Conservation (phyloP, 2,329 filamentous ascomycete species). For the Karstenula rhodostoma region DNA sequence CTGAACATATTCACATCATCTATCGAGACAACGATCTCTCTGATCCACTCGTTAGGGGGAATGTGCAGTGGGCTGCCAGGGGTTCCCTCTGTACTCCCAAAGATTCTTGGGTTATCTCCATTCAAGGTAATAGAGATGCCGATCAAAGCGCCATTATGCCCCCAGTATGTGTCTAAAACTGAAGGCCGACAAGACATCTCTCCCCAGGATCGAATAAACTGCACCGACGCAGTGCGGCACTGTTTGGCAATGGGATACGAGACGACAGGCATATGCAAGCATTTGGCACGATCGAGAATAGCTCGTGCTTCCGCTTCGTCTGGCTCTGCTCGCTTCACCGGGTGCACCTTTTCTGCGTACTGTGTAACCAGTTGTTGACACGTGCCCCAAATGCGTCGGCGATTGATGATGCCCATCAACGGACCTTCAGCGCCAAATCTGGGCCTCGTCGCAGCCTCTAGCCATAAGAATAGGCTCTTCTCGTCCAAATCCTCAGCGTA, state of each 20-base stretch:
- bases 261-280: neutral
- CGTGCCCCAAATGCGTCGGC: slow-evolving; percentile 33
- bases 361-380: neutral
- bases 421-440: slow-evolving; percentile 23
- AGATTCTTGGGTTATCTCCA: neutral
- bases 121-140: slow-evolving; percentile 2
- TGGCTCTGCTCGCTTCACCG: neutral
- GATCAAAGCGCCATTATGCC: neutral
- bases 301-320: neutral
- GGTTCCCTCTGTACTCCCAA: slow-evolving; percentile 1
- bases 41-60: neutral
- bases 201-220: neutral
- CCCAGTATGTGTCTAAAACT: neutral
- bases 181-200: neutral
- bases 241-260: neutral
- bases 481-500: neutral
- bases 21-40: neutral
- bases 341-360: neutral
- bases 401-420: slow-evolving; percentile 36
- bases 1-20: slow-evolving; percentile 8
- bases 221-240: neutral
- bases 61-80: neutral
- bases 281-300: neutral
- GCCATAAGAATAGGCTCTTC: slow-evolving; percentile 23
- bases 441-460: slow-evolving; percentile 22